These are phyloP conservation scores for Xylariaceae sp. DNA, from an alignment of 2,329 filamentous ascomycete species.

Conservation along the genomic window DNA sequence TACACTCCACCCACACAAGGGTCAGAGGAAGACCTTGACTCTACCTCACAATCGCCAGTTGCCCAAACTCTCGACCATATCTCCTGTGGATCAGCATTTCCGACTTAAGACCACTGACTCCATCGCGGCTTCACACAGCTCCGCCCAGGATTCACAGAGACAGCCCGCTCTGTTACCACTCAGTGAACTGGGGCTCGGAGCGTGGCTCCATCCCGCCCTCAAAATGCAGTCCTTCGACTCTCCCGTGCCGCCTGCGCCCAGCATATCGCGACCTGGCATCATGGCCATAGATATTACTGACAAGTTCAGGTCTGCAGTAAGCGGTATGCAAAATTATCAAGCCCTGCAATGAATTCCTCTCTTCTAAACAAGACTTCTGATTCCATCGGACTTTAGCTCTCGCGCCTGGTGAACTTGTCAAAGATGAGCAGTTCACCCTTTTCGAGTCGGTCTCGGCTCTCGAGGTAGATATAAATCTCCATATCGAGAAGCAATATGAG, in stretches of 20 bases:
- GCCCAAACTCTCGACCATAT: neutral
- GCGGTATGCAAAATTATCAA: slow-evolving; percentile 40
- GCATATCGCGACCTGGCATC: slow-evolving; percentile 47
- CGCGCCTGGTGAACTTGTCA: slow-evolving; percentile 77
- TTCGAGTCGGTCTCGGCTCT: slow-evolving; percentile 91
- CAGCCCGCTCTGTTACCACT: neutral
- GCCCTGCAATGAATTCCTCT: neutral
- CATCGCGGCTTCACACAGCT: neutral
- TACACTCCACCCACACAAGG: too few relatives aligned
- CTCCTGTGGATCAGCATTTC: slow-evolving; percentile 3
- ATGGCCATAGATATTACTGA: slow-evolving; percentile 58
- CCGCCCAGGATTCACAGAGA: neutral
- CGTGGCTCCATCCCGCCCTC: slow-evolving; percentile 2
- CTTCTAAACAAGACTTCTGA: slow-evolving; percentile 1
- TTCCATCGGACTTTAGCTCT: slow-evolving; percentile 53
- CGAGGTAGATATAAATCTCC: slow-evolving; percentile 47
- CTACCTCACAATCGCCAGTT: neutral
- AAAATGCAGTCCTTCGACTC: slow-evolving; percentile 16
- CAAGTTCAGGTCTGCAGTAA: slow-evolving; percentile 51
- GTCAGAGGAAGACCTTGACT: too few relatives aligned
- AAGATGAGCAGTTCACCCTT: slow-evolving; percentile 90
- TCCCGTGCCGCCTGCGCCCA: slow-evolving; percentile 36
- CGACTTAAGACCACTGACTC: neutral
- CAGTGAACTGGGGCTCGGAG: neutral
- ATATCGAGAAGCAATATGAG: neutral